These are phyloP conservation scores for Aphanomyces euteiches DNA, from an alignment of 352 stramenopile species.

Conservation along the genomic window DNA sequence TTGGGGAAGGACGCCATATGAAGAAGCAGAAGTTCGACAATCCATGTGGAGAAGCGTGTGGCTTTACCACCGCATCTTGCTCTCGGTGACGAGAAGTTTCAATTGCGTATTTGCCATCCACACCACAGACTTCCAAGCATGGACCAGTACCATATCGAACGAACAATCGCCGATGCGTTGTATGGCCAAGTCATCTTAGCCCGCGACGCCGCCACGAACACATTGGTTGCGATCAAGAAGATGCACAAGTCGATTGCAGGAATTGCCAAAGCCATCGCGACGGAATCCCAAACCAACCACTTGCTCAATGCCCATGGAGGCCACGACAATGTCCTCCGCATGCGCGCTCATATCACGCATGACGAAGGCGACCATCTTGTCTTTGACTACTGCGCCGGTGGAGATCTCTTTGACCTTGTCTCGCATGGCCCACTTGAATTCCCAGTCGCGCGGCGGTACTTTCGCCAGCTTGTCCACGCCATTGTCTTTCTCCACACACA, in stretches of 20 bases:
- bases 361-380: conserved; percentile 47
- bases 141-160: conserved; percentile 5
- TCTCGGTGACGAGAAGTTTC: not conserved
- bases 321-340: conserved; percentile 46
- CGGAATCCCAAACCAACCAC: conserved; percentile 7
- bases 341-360: conserved; percentile 44
- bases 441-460: conserved; percentile 31
- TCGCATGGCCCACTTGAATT: not conserved
- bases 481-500: conserved; percentile 80
- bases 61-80: not conserved
- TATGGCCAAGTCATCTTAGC: conserved; percentile 12
- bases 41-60: too few relatives aligned
- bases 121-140: not conserved
- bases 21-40: too few relatives aligned
- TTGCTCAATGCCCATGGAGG: conserved; percentile 26
- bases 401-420: conserved; percentile 42
- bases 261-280: not conserved
- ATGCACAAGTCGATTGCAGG: not conserved
- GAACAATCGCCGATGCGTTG: conserved; percentile 5
- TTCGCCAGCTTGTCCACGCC: conserved; percentile 73
- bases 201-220: not conserved
- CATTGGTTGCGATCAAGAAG: conserved; percentile 9
- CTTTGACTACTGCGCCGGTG: conserved; percentile 53
- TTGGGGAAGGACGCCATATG: too few relatives aligned
- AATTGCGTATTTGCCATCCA: not conserved